Conservation (phyloP, 352 stramenopile species). For the Thalassiosira delicatula region DNA sequence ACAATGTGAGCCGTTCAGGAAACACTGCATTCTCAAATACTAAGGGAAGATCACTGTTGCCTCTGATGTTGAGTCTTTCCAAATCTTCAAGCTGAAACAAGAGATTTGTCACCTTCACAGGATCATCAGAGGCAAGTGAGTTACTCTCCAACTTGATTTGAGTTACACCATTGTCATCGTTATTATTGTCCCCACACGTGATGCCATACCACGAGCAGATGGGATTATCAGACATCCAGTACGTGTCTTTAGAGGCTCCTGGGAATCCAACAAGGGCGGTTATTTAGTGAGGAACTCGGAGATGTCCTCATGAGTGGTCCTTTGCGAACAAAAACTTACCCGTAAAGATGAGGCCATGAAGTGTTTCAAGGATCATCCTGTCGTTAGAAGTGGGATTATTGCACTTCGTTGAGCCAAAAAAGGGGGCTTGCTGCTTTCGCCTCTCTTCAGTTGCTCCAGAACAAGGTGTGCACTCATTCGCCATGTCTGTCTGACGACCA, state of each 20-base stretch:
- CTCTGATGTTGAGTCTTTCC: constrained; percentile 56
- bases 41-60: constrained; percentile 61
- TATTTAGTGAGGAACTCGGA: too few species aligned
- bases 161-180: constrained; percentile 48
- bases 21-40: constrained; percentile 57
- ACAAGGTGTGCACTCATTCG: constrained; percentile 49
- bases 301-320: constrained; percentile 3
- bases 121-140: constrained; percentile 42
- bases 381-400: constrained; percentile 52
- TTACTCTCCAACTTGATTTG: constrained; percentile 68
- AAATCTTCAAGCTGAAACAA: constrained; percentile 63
- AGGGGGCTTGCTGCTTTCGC: constrained; percentile 51
- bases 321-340: constrained; percentile 21
- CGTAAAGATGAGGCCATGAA: constrained; percentile 61
- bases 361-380: constrained; percentile 52
- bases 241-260: constrained; percentile 41
- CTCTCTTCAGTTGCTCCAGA: constrained; percentile 26
- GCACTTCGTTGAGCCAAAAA: constrained; percentile 61
- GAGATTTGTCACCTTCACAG: constrained; percentile 54
- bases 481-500: constrained; percentile 51
- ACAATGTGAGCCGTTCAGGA: constrained; percentile 45
- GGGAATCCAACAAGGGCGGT: constrained; percentile 7
- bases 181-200: constrained; percentile 63
- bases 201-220: constrained; percentile 81
- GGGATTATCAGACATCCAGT: constrained; percentile 55